These are phyloP conservation scores for Acacia confusa DNA, from an alignment of 306 rosid species.

Conservation along the genomic window DNA sequence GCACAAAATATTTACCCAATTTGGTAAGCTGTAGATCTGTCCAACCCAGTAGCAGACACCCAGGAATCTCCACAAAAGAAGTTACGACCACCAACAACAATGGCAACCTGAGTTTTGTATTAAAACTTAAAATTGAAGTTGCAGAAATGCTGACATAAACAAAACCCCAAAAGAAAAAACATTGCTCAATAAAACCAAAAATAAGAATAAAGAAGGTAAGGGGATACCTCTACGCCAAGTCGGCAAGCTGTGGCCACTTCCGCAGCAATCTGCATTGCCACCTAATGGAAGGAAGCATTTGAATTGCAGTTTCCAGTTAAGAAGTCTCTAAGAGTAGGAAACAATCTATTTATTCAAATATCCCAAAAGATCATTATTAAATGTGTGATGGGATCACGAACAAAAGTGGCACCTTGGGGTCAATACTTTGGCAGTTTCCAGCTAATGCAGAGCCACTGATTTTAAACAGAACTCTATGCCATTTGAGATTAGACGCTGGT, in stretches of 20 bases:
- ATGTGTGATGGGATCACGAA: neutral
- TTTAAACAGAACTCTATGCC: slow-evolving; percentile 50
- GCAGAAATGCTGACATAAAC: neutral
- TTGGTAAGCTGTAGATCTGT: slow-evolving; percentile 44
- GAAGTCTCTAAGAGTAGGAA: slow-evolving; percentile 34
- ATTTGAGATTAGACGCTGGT: slow-evolving; percentile 37
- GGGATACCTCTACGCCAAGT: slow-evolving; percentile 44
- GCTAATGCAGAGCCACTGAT: slow-evolving; percentile 51
- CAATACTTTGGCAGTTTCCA: slow-evolving; percentile 52
- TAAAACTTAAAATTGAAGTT: slow-evolving; percentile 6
- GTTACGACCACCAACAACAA: slow-evolving; percentile 47
- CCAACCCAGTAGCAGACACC: slow-evolving; percentile 45
- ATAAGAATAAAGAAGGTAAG: neutral
- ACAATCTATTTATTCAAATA: slow-evolving; percentile 25
- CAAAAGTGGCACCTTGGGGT: slow-evolving; percentile 43
- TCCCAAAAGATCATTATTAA: slow-evolving; percentile 12
- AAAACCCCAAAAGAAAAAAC: neutral
- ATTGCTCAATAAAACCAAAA: neutral
- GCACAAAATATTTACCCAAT: slow-evolving; percentile 39
- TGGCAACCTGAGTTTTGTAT: slow-evolving; percentile 38
- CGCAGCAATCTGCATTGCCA: slow-evolving; percentile 52
- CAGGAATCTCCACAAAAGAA: slow-evolving; percentile 45
- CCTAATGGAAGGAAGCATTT: slow-evolving; percentile 47
- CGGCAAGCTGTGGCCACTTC: slow-evolving; percentile 49
- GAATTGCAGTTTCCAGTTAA: slow-evolving; percentile 37